Conservation (phyloP, 2,329 filamentous ascomycete genomes). For the Aschersonia sp. region DNA sequence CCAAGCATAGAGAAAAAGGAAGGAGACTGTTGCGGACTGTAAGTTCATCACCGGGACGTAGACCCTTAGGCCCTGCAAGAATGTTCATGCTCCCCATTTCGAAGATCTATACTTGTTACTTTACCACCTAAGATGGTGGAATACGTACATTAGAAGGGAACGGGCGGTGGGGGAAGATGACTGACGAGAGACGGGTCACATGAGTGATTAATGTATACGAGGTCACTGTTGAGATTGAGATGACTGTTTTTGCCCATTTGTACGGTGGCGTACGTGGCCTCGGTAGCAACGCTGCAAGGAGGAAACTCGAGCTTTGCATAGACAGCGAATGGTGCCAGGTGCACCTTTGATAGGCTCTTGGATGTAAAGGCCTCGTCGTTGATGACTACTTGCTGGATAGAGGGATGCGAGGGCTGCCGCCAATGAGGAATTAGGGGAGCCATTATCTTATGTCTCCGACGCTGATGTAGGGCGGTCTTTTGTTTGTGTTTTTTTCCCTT, state of each 20-base stretch:
- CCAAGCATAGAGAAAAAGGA: background rate
- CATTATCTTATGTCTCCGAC: conserved; percentile 18
- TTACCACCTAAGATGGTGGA: no score
- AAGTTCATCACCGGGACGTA: conserved; percentile 41
- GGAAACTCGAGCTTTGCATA: conserved; percentile 55
- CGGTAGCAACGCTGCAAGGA: conserved; percentile 38
- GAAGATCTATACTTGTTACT: conserved; percentile 32
- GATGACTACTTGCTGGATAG: conserved; percentile 41
- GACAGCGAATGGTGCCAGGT: conserved; percentile 46
- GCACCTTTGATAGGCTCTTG: conserved; percentile 41
- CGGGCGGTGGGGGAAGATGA: conserved; percentile 7
- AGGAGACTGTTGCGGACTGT: conserved; percentile 24
- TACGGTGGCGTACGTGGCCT: conserved; percentile 49
- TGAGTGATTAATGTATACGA: conserved; percentile 55
- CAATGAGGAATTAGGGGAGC: conserved; percentile 44
- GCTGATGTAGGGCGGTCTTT: no score
- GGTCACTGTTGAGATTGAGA: conserved; percentile 49
- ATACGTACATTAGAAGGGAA: no score
- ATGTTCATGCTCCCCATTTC: conserved; percentile 43
- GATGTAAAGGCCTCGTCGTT: conserved; percentile 40
- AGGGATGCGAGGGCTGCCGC: conserved; percentile 45
- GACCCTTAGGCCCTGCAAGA: conserved; percentile 40
- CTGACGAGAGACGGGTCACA: conserved; percentile 51
- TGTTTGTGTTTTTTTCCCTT: no score
- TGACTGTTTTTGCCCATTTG: conserved; percentile 42